These are phyloP conservation scores for Xenosphaeropsis pyriputrescens DNA, from an alignment of 2,329 filamentous ascomycete species.

Conservation along the genomic window DNA sequence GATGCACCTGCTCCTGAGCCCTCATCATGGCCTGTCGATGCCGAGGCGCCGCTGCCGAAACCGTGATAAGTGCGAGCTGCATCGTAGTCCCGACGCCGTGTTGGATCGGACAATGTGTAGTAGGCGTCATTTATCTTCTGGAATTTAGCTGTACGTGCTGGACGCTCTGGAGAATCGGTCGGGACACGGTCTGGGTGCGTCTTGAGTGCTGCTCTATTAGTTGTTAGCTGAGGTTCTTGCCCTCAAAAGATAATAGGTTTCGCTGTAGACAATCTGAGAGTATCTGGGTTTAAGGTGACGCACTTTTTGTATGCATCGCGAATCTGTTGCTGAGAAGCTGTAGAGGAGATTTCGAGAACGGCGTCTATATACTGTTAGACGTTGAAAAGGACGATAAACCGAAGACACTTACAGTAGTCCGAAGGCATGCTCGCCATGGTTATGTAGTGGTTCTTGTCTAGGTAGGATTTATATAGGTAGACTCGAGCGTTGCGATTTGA, in stretches of 20 bases:
- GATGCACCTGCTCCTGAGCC: conserved; percentile 24
- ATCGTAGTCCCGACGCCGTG: conserved; percentile 74
- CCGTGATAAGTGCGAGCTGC: conserved; percentile 47
- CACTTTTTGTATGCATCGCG: conserved; percentile 90
- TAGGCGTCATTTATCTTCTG: conserved; percentile 89
- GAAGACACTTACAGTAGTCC: conserved; percentile 23
- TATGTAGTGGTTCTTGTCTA: neutral
- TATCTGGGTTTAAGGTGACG: conserved; percentile 1
- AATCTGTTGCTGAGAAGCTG: conserved; percentile 68
- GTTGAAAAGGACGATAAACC: neutral
- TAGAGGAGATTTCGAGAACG: conserved; percentile 57
- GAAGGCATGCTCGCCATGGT: conserved; percentile 6
- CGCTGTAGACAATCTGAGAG: neutral
- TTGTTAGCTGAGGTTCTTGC: neutral
- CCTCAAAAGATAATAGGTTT: no score
- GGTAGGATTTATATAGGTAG: no score
- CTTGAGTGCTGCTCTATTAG: conserved; percentile 65
- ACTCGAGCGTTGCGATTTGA: no score
- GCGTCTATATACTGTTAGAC: conserved; percentile 36
- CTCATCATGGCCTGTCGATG: conserved; percentile 25
- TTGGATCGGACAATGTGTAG: conserved; percentile 72
- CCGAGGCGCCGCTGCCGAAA: conserved; percentile 23
- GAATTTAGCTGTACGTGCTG: conserved; percentile 71
- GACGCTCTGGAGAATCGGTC: conserved; percentile 67
- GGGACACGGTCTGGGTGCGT: conserved; percentile 88